phyloP scores from a whole-genome alignment of 2,329 filamentous ascomycete species.

The Zymoseptoria passerinii region DNA sequence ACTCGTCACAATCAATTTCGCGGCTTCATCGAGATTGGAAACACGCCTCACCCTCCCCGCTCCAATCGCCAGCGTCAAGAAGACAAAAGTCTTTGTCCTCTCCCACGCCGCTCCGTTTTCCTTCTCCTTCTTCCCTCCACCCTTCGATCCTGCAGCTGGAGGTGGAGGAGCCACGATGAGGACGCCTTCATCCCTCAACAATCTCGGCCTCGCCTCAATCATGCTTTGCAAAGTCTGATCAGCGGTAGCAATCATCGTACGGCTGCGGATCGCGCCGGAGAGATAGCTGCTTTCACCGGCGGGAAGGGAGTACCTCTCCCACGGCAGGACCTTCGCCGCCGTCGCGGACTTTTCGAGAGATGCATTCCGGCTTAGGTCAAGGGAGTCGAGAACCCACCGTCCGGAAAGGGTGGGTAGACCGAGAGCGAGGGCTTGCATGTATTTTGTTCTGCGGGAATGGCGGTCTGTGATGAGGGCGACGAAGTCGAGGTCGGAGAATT shows the following conservation, averaged over 20 bases:
- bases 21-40: slow-evolving; percentile 55
- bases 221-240: slow-evolving; percentile 49
- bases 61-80: slow-evolving; percentile 70
- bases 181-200: slow-evolving; percentile 53
- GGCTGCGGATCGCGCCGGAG: slow-evolving; percentile 67
- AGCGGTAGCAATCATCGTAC: slow-evolving; percentile 53
- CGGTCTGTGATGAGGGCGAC: slow-evolving; percentile 77
- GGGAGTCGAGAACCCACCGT: slow-evolving; percentile 70
- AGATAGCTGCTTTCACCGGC: slow-evolving; percentile 73
- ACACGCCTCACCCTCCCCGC: slow-evolving; percentile 59
- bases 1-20: slow-evolving; percentile 30
- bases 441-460: slow-evolving; percentile 81
- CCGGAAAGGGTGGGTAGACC: slow-evolving; percentile 77
- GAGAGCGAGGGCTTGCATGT: slow-evolving; percentile 87
- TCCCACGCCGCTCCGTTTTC: slow-evolving; percentile 38
- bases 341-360: slow-evolving; percentile 35
- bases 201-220: slow-evolving; percentile 39
- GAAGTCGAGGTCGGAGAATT: slow-evolving; percentile 57
- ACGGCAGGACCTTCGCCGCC: slow-evolving; percentile 52
- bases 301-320: slow-evolving; percentile 74
- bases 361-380: slow-evolving; percentile 31
- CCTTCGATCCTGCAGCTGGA: too few species aligned
- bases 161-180: slow-evolving; percentile 54
- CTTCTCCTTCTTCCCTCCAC: slow-evolving; percentile 41
- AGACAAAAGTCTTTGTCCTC: slow-evolving; percentile 64